Conservation (phyloP, 352 stramenopile species). For the Globisporangium mamillatum region DNA sequence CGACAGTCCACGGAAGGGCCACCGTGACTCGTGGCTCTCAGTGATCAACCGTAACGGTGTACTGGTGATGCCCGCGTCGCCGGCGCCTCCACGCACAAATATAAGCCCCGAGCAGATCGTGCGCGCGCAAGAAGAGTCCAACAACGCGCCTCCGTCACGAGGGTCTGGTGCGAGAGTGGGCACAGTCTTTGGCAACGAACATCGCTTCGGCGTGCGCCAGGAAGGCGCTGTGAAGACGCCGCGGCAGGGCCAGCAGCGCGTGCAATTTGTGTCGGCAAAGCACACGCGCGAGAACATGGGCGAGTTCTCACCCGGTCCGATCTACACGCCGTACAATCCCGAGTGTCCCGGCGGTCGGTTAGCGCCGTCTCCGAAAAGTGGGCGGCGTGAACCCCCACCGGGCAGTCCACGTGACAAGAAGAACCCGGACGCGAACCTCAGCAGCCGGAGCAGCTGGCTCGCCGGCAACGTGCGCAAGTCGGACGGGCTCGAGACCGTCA, state of each 20-base stretch:
- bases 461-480: conserved; percentile 72
- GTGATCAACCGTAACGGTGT: conserved; percentile 84
- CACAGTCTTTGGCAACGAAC: conserved; percentile 70
- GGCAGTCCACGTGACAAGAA: conserved; percentile 42
- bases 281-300: conserved; percentile 84
- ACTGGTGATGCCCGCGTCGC: conserved; percentile 62
- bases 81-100: conserved; percentile 17
- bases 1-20: conserved; percentile 46
- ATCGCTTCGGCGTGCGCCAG: conserved; percentile 66
- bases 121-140: conserved; percentile 19
- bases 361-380: conserved; percentile 44
- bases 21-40: conserved; percentile 79
- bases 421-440: conserved; percentile 74
- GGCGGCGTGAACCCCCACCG: conserved; percentile 32
- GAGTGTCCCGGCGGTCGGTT: conserved; percentile 62
- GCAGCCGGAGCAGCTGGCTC: conserved; percentile 78
- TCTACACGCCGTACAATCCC: conserved; percentile 74
- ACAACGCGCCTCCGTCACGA: conserved; percentile 19
- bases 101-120: conserved; percentile 17
- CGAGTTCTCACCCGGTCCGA: conserved; percentile 82
- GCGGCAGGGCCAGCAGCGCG: conserved; percentile 39
- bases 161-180: conserved; percentile 25
- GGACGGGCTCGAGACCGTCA: conserved; percentile 67
- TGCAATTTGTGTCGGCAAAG: conserved; percentile 73
- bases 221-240: conserved; percentile 30